These are phyloP conservation scores for Aphanomyces astaci DNA, from an alignment of 352 stramenopile genomes.

Conservation along the genomic window DNA sequence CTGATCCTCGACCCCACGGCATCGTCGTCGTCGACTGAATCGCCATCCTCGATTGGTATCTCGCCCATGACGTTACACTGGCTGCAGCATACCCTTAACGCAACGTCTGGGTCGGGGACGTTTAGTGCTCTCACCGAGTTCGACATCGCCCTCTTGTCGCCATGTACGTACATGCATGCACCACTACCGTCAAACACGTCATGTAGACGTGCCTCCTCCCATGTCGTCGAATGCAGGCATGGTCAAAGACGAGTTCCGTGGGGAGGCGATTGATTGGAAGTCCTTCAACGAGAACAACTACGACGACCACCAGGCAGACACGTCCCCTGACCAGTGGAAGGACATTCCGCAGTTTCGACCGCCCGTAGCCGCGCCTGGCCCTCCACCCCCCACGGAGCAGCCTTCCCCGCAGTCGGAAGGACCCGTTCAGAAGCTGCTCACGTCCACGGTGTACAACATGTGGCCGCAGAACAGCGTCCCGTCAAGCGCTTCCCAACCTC, in stretches of 20 bases:
- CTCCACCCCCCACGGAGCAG: slow-evolving; percentile 4
- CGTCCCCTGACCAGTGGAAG: slow-evolving; percentile 50
- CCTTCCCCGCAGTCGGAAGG: background rate
- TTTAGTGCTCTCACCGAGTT: slow-evolving; percentile 29
- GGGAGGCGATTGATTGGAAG: slow-evolving; percentile 82
- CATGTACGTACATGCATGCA: background rate
- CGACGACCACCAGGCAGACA: slow-evolving; percentile 34
- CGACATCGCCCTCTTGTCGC: slow-evolving; percentile 1
- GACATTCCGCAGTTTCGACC: slow-evolving; percentile 73
- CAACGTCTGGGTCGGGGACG: slow-evolving; percentile 59
- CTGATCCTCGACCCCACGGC: background rate
- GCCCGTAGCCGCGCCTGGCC: slow-evolving; percentile 35
- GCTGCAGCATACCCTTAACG: slow-evolving; percentile 56
- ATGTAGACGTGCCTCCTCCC: background rate
- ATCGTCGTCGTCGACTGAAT: background rate
- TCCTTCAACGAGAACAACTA: slow-evolving; percentile 62
- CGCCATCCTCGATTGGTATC: slow-evolving; percentile 31
- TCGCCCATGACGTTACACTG: slow-evolving; percentile 69
- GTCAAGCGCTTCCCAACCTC: background rate
- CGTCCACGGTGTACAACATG: slow-evolving; percentile 3
- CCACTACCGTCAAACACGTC: background rate
- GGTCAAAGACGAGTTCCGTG: slow-evolving; percentile 1
- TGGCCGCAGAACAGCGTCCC: background rate
- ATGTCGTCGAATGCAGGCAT: background rate
- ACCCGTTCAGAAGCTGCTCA: slow-evolving; percentile 1